phyloP scores from a whole-genome alignment of 2,329 filamentous ascomycete genomes.

The Penicillium sp. region DNA sequence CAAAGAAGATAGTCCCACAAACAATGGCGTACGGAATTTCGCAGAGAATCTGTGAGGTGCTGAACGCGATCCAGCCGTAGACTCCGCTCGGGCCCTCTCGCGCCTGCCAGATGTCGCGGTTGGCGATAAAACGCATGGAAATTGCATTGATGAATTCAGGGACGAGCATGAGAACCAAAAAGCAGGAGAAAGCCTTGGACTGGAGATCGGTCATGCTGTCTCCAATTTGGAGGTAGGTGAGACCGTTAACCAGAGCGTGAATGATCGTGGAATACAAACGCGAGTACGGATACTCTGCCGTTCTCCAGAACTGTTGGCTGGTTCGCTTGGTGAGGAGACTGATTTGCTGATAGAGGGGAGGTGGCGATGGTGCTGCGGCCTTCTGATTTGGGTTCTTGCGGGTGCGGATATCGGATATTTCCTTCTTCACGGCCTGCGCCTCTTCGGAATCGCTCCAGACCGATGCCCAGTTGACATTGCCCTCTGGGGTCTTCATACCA shows the following conservation, averaged over 20 bases:
- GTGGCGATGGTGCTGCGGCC: constrained; percentile 36
- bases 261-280: constrained; percentile 71
- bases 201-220: constrained; percentile 68
- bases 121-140: constrained; percentile 71
- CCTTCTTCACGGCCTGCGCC: constrained; percentile 58
- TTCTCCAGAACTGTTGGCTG: constrained; percentile 72
- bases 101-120: constrained; percentile 69
- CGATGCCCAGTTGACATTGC: constrained; percentile 67
- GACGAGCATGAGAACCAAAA: constrained; percentile 65
- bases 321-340: constrained; percentile 68
- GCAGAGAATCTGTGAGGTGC: constrained; percentile 67
- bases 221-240: constrained; percentile 72
- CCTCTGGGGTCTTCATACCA: constrained; percentile 53
- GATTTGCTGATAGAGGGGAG: constrained; percentile 62
- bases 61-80: constrained; percentile 73
- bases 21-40: constrained; percentile 71
- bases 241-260: constrained; percentile 72
- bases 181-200: constrained; percentile 70
- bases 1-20: constrained; percentile 66
- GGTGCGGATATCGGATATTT: constrained; percentile 64
- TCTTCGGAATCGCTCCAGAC: constrained; percentile 69
- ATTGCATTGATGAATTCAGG: constrained; percentile 72
- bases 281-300: constrained; percentile 73
- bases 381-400: constrained; percentile 40
- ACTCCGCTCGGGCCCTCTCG: constrained; percentile 71